phyloP scores from a whole-genome alignment of 768 basidiomycete species.

The Lentinus brumalis region DNA sequence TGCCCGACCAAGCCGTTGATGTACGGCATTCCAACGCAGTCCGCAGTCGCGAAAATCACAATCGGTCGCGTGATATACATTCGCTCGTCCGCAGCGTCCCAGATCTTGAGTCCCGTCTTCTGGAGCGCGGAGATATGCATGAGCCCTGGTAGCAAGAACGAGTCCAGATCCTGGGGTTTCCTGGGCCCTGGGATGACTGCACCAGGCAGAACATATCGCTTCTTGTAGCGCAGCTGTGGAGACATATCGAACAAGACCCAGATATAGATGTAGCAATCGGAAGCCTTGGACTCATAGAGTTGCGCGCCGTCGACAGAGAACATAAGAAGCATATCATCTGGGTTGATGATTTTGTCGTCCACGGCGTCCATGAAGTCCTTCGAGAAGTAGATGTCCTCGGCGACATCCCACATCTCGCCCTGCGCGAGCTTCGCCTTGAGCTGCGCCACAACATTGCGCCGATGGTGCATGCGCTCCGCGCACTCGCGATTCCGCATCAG shows the following conservation, averaged over 20 bases:
- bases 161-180: slow-evolving; percentile 35
- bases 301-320: slow-evolving; percentile 32
- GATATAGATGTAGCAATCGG: slow-evolving; percentile 38
- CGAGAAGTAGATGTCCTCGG: slow-evolving; percentile 34
- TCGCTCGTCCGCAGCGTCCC: slow-evolving; percentile 32
- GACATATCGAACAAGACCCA: slow-evolving; percentile 30
- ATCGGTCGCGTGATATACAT: slow-evolving; percentile 31
- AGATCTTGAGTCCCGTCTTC: slow-evolving; percentile 30
- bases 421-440: neutral
- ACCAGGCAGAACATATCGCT: slow-evolving; percentile 32
- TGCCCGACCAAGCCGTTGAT: slow-evolving; percentile 40
- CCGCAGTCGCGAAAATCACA: slow-evolving; percentile 8
- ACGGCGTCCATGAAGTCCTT: slow-evolving; percentile 32
- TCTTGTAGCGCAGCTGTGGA: slow-evolving; percentile 33
- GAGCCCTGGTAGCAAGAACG: slow-evolving; percentile 33
- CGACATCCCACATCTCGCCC: neutral
- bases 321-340: slow-evolving; percentile 30
- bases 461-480: neutral
- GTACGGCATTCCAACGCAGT: slow-evolving; percentile 16
- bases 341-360: slow-evolving; percentile 16
- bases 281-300: slow-evolving; percentile 33
- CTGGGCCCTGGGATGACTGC: slow-evolving; percentile 34
- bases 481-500: neutral
- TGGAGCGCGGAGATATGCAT: slow-evolving; percentile 32
- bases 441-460: neutral